A percentile compares a stretch with the other conserved stretches of the same genome.
Conservation (phyloP, 306 rosid genomes). For the Delonix regia region DNA sequence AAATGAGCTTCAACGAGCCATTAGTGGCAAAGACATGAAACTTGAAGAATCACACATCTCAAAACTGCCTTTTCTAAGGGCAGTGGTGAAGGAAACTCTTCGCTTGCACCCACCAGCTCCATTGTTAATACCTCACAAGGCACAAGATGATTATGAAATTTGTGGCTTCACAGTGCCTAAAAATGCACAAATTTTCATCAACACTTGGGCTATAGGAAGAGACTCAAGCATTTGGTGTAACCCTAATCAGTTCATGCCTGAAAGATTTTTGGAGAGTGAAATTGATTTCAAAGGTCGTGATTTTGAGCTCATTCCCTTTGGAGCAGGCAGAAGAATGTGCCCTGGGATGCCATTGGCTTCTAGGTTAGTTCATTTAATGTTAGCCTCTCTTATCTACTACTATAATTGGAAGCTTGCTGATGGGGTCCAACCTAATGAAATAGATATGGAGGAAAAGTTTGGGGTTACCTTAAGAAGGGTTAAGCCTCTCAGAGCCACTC, state of each 20-base stretch:
- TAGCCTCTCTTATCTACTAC: conserved; percentile 4
- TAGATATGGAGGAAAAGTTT: not conserved
- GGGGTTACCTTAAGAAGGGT: not conserved
- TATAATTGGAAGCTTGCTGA: not conserved
- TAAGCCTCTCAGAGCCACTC: not conserved
- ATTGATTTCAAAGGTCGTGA: conserved; percentile 22
- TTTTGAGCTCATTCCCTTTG: conserved; percentile 33
- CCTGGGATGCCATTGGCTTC: conserved; percentile 31
- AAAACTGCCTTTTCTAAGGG: conserved; percentile 7
- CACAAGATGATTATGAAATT: not conserved
- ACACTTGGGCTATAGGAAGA: conserved; percentile 30
- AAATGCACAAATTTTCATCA: conserved; percentile 13
- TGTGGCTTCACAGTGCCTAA: conserved; percentile 13
- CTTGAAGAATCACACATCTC: conserved; percentile 17
- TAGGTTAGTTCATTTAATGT: not conserved
- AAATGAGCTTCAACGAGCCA: conserved; percentile 15
- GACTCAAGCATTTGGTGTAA: conserved; percentile 17
- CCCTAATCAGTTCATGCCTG: conserved; percentile 29
- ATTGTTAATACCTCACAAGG: conserved; percentile 17
- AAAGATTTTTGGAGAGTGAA: conserved; percentile 14
- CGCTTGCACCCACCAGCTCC: conserved; percentile 39
- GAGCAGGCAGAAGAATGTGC: conserved; percentile 36
- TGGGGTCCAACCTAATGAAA: not conserved
- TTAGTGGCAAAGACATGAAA: not conserved
- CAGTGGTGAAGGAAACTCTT: conserved; percentile 37